These are phyloP conservation scores for Ceratobasidium sp. DNA, from an alignment of 1,284 basidiomycete genomes.

Conservation along the genomic window DNA sequence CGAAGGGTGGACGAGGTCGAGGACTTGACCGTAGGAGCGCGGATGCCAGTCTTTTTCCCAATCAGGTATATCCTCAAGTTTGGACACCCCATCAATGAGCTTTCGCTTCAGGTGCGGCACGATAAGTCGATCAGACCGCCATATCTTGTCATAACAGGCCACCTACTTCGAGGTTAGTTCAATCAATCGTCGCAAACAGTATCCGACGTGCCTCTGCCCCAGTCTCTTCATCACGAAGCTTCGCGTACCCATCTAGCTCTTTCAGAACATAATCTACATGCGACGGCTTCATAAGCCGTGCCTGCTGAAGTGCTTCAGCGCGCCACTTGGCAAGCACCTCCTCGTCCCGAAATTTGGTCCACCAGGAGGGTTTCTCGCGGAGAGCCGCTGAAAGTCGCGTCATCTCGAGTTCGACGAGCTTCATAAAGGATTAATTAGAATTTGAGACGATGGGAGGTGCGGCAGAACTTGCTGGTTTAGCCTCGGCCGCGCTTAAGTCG, in stretches of 20 bases:
- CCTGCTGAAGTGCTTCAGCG: slow-evolving; percentile 52
- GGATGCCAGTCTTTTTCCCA: slow-evolving; percentile 62
- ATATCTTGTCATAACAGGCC: slow-evolving; percentile 31
- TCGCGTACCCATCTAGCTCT: slow-evolving; percentile 62
- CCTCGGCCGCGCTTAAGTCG: too few species aligned
- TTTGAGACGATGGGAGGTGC: not conserved
- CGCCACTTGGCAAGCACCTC: slow-evolving; percentile 55
- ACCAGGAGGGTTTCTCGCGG: slow-evolving; percentile 60
- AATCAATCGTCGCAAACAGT: not conserved
- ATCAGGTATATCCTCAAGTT: slow-evolving; percentile 57
- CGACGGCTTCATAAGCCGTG: slow-evolving; percentile 55
- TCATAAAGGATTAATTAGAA: not conserved
- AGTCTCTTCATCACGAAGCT: slow-evolving; percentile 57
- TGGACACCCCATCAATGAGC: slow-evolving; percentile 50
- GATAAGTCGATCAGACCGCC: slow-evolving; percentile 44
- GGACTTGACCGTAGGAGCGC: slow-evolving; percentile 58
- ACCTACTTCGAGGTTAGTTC: not conserved
- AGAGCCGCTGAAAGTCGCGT: slow-evolving; percentile 60
- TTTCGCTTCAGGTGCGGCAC: not conserved
- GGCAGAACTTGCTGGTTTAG: too few species aligned
- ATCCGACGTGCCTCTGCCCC: slow-evolving; percentile 54
- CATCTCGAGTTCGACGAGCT: slow-evolving; percentile 66
- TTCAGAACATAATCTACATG: slow-evolving; percentile 65
- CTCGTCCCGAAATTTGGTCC: slow-evolving; percentile 54
- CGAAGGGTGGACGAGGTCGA: slow-evolving; percentile 61